These are phyloP conservation scores for Didymella keratinophila DNA, from an alignment of 2,329 filamentous ascomycete species.

Conservation along the genomic window DNA sequence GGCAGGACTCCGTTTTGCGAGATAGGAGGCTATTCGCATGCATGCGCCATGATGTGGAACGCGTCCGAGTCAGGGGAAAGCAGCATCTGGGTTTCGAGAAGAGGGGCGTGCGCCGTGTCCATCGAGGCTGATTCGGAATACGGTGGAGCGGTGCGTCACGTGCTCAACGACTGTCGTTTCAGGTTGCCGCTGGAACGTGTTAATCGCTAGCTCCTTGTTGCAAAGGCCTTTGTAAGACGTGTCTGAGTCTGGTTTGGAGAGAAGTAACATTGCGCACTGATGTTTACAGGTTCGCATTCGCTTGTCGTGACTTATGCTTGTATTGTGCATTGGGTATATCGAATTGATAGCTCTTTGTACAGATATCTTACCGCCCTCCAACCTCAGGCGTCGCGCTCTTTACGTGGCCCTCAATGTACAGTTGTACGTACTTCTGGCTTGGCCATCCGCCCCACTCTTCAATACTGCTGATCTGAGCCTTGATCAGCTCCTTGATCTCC, in stretches of 20 bases:
- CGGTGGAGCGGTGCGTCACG: conserved; percentile 11
- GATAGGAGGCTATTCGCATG: conserved; percentile 18
- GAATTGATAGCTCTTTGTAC: not conserved
- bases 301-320: conserved; percentile 3
- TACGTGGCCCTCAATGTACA: conserved; percentile 32
- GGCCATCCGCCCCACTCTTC: conserved; percentile 57
- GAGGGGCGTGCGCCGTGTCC: conserved; percentile 6
- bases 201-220: conserved; percentile 14
- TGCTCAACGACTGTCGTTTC: conserved; percentile 13
- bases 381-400: conserved; percentile 25
- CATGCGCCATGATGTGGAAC: conserved; percentile 13
- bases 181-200: conserved; percentile 15
- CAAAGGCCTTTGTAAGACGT: conserved; percentile 8
- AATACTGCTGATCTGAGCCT: conserved; percentile 45
- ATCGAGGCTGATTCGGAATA: conserved; percentile 16
- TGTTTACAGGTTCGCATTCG: not conserved
- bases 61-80: conserved; percentile 15
- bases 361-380: conserved; percentile 24
- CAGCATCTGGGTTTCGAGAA: conserved; percentile 16
- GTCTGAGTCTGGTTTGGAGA: conserved; percentile 9
- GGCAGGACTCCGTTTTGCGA: conserved; percentile 2
- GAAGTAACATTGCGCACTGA: conserved; percentile 6
- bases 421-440: conserved; percentile 52
- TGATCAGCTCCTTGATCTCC: conserved; percentile 45
- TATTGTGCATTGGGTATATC: conserved; percentile 7